phyloP scores from a whole-genome alignment of 2,329 filamentous ascomycete genomes.

The Acephala macrosclerotiorum region DNA sequence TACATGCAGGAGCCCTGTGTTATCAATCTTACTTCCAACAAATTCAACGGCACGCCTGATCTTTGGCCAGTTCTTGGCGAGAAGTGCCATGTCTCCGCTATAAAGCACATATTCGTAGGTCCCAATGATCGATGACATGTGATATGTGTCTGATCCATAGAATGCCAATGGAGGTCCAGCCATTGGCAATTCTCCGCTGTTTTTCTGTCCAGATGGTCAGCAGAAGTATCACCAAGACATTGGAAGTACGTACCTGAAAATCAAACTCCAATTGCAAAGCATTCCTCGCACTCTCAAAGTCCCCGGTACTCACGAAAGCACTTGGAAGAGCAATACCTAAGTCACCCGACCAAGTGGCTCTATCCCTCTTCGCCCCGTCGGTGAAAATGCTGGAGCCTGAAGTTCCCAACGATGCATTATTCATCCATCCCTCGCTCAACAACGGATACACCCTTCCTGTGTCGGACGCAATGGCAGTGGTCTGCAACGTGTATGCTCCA shows the following conservation, averaged over 20 bases:
- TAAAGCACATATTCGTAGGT: slow-evolving; percentile 65
- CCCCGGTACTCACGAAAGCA: slow-evolving; percentile 61
- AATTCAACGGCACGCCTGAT: slow-evolving; percentile 56
- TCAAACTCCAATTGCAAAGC: slow-evolving; percentile 48
- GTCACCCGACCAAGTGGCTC: slow-evolving; percentile 68
- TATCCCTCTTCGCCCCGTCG: slow-evolving; percentile 66
- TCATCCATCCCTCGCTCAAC: slow-evolving; percentile 18
- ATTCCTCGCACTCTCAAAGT: slow-evolving; percentile 57
- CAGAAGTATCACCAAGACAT: slow-evolving; percentile 30
- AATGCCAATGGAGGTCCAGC: slow-evolving; percentile 54
- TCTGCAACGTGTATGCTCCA: slow-evolving; percentile 53
- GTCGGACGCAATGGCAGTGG: slow-evolving; percentile 39
- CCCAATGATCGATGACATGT: slow-evolving; percentile 64
- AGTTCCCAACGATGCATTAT: slow-evolving; percentile 26
- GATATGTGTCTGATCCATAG: slow-evolving; percentile 57
- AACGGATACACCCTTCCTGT: slow-evolving; percentile 20
- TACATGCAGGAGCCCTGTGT: slow-evolving; percentile 39
- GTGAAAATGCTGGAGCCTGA: slow-evolving; percentile 37
- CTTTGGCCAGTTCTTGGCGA: slow-evolving; percentile 54
- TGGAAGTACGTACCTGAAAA: slow-evolving; percentile 37
- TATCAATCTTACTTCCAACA: slow-evolving; percentile 51
- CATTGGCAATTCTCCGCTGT: slow-evolving; percentile 55
- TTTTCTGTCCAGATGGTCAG: not conserved
- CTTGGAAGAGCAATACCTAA: slow-evolving; percentile 63
- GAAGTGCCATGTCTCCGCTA: slow-evolving; percentile 58